A percentile compares a stretch with the other conserved stretches of the same genome.
These are phyloP conservation scores for Lanzia echinophila DNA, from an alignment of 2,329 filamentous ascomycete species.

Conservation along the genomic window DNA sequence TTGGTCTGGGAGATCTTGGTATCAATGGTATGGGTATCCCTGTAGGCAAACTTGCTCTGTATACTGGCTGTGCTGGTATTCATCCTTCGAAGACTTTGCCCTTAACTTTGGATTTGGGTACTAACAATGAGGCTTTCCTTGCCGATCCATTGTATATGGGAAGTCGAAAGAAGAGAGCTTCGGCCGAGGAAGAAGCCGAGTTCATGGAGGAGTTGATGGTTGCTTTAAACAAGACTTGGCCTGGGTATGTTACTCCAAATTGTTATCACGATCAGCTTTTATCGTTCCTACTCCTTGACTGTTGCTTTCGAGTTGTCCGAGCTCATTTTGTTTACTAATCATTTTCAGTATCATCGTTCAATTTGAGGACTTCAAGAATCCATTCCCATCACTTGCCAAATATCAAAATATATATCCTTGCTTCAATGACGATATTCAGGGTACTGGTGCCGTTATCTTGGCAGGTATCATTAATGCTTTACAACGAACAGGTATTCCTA, in stretches of 20 bases:
- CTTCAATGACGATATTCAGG: conserved; percentile 89
- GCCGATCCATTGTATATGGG: conserved; percentile 76
- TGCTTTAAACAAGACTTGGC: conserved; percentile 61
- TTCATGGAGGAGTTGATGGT: conserved; percentile 71
- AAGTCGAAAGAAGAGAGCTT: conserved; percentile 55
- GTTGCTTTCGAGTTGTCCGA: conserved; percentile 5
- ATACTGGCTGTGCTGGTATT: conserved; percentile 79
- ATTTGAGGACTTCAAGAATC: conserved; percentile 68
- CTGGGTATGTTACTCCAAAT: conserved; percentile 60
- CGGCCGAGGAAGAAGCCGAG: conserved; percentile 65
- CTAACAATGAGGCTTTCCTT: conserved; percentile 68
- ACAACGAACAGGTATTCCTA: conserved; percentile 56
- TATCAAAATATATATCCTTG: conserved; percentile 71
- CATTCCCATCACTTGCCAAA: conserved; percentile 52
- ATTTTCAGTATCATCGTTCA: conserved; percentile 42
- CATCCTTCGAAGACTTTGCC: conserved; percentile 74
- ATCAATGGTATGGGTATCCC: conserved; percentile 79
- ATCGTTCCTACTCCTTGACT: background rate
- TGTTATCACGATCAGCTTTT: conserved; percentile 60
- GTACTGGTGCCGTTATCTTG: conserved; percentile 79
- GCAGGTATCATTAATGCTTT: conserved; percentile 73
- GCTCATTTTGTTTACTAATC: conserved; percentile 42
- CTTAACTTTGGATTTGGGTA: conserved; percentile 79
- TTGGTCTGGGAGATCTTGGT: conserved; percentile 76
- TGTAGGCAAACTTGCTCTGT: conserved; percentile 73